Conservation (phyloP, 2,329 filamentous ascomycete genomes). For the Fusarium ambrosium region DNA sequence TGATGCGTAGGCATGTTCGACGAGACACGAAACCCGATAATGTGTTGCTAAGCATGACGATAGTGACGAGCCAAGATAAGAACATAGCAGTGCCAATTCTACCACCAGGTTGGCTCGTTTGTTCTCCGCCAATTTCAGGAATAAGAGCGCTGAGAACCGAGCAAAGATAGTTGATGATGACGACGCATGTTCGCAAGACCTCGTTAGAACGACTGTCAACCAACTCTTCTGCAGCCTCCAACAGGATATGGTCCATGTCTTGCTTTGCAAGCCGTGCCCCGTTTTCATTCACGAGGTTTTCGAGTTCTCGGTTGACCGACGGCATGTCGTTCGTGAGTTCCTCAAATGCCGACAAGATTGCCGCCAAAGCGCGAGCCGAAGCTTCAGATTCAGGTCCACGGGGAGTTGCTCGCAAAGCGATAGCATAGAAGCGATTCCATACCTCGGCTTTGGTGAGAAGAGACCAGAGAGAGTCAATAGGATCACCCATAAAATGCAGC, state of each 20-base stretch:
- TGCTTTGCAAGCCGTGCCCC: constrained; percentile 4
- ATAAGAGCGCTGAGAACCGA: constrained; percentile 9
- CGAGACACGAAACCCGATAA: constrained; percentile 10
- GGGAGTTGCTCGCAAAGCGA: background rate
- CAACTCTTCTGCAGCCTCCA: constrained; percentile 6
- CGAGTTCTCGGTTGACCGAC: constrained; percentile 9
- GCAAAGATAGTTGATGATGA: constrained; percentile 25
- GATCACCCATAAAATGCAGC: constrained; percentile 23
- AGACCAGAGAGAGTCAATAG: constrained; percentile 10
- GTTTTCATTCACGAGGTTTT: constrained; percentile 4
- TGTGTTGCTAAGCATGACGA: constrained; percentile 28
- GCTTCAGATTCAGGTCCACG: background rate
- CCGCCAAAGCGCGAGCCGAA: constrained; percentile 9
- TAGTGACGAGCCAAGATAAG: constrained; percentile 9
- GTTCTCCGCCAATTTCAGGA: constrained; percentile 3
- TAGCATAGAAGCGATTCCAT: constrained; percentile 11
- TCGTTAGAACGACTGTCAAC: constrained; percentile 17
- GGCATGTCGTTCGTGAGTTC: constrained; percentile 27
- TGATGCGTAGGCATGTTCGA: constrained; percentile 12
- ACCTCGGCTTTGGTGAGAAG: constrained; percentile 9
- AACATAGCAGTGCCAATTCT: constrained; percentile 19
- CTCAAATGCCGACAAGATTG: constrained; percentile 23
- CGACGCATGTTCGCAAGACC: constrained; percentile 16
- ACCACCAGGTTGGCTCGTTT: constrained; percentile 11
- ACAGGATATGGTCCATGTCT: constrained; percentile 6